Evolutionary conservation across 2,329 filamentous ascomycete species (phyloP).

Genomic region (Falciphora oryzae): DNA sequence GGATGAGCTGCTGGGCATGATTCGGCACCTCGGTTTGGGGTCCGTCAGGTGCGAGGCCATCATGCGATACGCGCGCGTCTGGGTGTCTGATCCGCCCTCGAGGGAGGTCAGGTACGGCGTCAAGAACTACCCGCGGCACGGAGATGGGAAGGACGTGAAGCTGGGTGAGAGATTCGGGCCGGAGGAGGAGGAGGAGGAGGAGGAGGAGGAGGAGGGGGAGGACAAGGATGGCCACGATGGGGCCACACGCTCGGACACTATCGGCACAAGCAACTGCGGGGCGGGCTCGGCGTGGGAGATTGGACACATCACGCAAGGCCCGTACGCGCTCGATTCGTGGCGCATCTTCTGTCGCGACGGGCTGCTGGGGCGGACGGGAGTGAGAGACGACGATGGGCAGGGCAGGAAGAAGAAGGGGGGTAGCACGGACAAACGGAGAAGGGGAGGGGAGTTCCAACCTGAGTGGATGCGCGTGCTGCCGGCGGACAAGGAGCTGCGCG

Average conservation of each 20-base stretch:
- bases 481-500: slow-evolving; percentile 80
- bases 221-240: slow-evolving; percentile 17
- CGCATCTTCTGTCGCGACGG: slow-evolving; percentile 88
- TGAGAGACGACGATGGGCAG: slow-evolving; percentile 46
- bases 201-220: slow-evolving; percentile 9
- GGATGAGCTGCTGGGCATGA: slow-evolving; percentile 53
- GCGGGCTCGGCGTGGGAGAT: slow-evolving; percentile 65
- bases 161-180: slow-evolving; percentile 22
- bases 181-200: slow-evolving; percentile 15
- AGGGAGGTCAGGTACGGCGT: slow-evolving; percentile 50
- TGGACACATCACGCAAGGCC: slow-evolving; percentile 74
- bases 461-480: slow-evolving; percentile 89
- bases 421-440: background rate
- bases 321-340: slow-evolving; percentile 85
- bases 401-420: slow-evolving; percentile 26
- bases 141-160: slow-evolving; percentile 25
- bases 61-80: slow-evolving; percentile 63
- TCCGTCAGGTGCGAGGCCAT: slow-evolving; percentile 61
- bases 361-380: slow-evolving; percentile 60
- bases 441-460: slow-evolving; percentile 55
- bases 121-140: slow-evolving; percentile 35
- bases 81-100: slow-evolving; percentile 58
- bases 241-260: slow-evolving; percentile 15
- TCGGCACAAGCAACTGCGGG: slow-evolving; percentile 15
- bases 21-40: slow-evolving; percentile 66